phyloP scores from a whole-genome alignment of 2,329 filamentous ascomycete genomes.

The Penicillium vulpinum region DNA sequence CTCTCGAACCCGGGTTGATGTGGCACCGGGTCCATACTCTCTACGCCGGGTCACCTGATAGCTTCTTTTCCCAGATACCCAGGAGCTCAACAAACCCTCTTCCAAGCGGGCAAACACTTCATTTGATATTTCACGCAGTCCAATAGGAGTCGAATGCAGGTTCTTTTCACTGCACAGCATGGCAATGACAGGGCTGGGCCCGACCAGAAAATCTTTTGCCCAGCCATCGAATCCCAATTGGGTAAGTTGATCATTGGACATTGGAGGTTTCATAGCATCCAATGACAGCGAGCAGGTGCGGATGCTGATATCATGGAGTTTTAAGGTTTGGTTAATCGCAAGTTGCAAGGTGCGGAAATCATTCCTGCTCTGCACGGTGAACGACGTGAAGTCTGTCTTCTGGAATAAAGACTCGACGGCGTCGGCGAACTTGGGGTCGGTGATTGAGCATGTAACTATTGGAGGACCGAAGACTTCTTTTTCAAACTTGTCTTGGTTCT shows the following conservation, averaged over 20 bases:
- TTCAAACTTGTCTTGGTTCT: conserved; percentile 68
- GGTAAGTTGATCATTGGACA: conserved; percentile 57
- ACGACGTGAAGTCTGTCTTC: conserved; percentile 55
- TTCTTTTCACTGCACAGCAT: conserved; percentile 78
- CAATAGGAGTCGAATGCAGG: conserved; percentile 68
- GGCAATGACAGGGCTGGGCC: conserved; percentile 78
- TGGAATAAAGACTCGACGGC: conserved; percentile 61
- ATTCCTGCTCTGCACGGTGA: conserved; percentile 72
- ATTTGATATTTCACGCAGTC: conserved; percentile 62
- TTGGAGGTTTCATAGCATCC: conserved; percentile 55
- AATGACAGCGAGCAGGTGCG: conserved; percentile 61
- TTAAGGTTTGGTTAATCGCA: conserved; percentile 63
- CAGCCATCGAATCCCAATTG: conserved; percentile 73
- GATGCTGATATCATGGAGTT: conserved; percentile 69
- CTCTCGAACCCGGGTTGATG: conserved; percentile 65
- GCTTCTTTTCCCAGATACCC: conserved; percentile 65
- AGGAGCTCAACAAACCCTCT: conserved; percentile 61
- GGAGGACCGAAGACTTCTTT: conserved; percentile 79
- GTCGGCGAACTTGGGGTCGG: conserved; percentile 66
- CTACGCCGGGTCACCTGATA: conserved; percentile 69
- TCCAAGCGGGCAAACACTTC: conserved; percentile 68
- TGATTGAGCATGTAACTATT: conserved; percentile 76
- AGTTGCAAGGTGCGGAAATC: conserved; percentile 75
- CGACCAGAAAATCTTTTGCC: conserved; percentile 74
- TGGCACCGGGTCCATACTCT: conserved; percentile 76